Evolutionary conservation across 1,139 yeast species (phyloP).

Genomic region (Zygosaccharomyces pseudobailii): DNA sequence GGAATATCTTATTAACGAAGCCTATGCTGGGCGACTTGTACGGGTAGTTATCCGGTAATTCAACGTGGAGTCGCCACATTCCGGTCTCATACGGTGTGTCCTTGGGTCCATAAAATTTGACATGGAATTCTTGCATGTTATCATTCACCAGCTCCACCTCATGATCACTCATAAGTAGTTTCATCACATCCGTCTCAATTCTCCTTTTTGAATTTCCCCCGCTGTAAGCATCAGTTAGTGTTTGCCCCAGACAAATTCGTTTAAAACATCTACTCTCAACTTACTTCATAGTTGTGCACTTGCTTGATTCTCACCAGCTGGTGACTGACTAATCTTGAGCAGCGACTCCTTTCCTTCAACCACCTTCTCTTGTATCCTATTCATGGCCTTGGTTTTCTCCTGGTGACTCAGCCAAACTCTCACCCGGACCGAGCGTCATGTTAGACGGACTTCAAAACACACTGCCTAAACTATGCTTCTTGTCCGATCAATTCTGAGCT

Average conservation of each 20-base stretch:
- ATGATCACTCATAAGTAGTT: constrained; percentile 87
- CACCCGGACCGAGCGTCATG: neutral
- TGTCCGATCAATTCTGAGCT: neutral
- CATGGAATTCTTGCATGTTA: constrained; percentile 86
- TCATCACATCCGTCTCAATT: constrained; percentile 96
- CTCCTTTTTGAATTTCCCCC: constrained; percentile 74
- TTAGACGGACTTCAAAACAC: neutral
- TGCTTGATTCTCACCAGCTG: neutral
- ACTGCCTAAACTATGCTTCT: neutral
- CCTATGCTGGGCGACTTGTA: constrained; percentile 95
- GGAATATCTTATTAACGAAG: constrained; percentile 84
- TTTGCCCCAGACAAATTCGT: neutral
- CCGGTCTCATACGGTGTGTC: constrained; percentile 93
- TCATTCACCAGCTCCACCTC: constrained; percentile 83
- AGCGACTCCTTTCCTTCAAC: no score
- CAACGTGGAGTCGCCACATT: constrained; percentile 86
- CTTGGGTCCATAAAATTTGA: constrained; percentile 79
- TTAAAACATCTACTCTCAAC: constrained; percentile 3
- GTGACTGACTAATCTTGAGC: neutral
- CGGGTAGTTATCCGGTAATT: constrained; percentile 92
- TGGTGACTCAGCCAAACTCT: neutral
- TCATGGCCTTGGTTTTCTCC: neutral
- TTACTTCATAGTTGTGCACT: constrained; percentile 12
- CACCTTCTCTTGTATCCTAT: neutral
- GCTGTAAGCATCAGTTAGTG: constrained; percentile 7